phyloP scores from a whole-genome alignment of 2,329 filamentous ascomycete species.

The Fusarium fujikuroi region DNA sequence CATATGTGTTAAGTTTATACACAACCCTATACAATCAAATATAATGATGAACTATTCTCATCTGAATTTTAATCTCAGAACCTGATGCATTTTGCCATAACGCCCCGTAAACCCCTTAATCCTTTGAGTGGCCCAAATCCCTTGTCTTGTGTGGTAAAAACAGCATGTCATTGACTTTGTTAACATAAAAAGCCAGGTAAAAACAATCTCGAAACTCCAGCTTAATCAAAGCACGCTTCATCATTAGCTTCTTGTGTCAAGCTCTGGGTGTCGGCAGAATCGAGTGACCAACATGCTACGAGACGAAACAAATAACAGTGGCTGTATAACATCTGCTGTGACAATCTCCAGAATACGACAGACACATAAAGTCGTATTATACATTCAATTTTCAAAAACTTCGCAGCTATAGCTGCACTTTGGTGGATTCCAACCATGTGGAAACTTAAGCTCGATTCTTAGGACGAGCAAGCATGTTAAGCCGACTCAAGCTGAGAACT shows the following conservation, averaged over 20 bases:
- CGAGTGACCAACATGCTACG: background rate
- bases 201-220: constrained; percentile 46
- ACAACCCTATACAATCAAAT: constrained; percentile 23
- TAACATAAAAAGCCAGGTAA: constrained; percentile 32
- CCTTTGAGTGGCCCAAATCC: constrained; percentile 32
- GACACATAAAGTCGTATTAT: constrained; percentile 34
- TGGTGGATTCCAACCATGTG: background rate
- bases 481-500: constrained; percentile 66
- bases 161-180: constrained; percentile 25
- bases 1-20: constrained; percentile 7
- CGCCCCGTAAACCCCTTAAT: constrained; percentile 34
- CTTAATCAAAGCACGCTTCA: constrained; percentile 37
- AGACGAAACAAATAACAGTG: constrained; percentile 5
- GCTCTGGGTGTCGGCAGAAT: constrained; percentile 2
- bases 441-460: constrained; percentile 63
- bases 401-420: background rate
- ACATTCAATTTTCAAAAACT: constrained; percentile 27
- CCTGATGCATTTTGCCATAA: constrained; percentile 40
- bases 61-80: constrained; percentile 40
- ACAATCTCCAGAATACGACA: background rate
- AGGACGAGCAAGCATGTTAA: constrained; percentile 70
- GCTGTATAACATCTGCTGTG: background rate
- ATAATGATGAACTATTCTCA: constrained; percentile 34
- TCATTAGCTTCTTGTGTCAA: constrained; percentile 30
- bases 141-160: constrained; percentile 23